A percentile compares a stretch with the other conserved stretches of the same genome.
phyloP scores from a whole-genome alignment of 2,329 filamentous ascomycete species.

The Colletotrichum somersetense region DNA sequence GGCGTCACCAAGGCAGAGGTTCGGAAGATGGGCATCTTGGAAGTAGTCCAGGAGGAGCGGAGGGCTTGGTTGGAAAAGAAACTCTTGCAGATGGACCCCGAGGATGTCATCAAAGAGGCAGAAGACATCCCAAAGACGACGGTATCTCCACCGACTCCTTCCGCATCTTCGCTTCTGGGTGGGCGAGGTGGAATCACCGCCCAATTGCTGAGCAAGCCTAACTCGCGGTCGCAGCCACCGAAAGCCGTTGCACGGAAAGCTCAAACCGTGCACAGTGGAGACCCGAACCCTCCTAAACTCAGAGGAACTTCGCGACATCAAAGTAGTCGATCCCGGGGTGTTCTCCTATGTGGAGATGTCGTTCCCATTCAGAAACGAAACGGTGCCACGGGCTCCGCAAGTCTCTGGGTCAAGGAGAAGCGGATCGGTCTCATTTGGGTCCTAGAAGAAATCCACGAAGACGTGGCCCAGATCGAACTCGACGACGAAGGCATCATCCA shows the following conservation, averaged over 20 bases:
- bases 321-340: slow-evolving; percentile 84
- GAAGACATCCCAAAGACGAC: slow-evolving; percentile 55
- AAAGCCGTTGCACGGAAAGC: slow-evolving; percentile 70
- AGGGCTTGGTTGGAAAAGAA: slow-evolving; percentile 91
- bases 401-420: slow-evolving; percentile 99
- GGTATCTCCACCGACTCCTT: slow-evolving; percentile 53
- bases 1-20: slow-evolving; percentile 98
- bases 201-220: slow-evolving; percentile 86
- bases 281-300: slow-evolving; percentile 67
- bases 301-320: slow-evolving; percentile 71
- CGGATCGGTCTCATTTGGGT: slow-evolving; percentile 96
- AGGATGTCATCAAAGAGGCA: slow-evolving; percentile 48
- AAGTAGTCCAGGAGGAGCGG: slow-evolving; percentile 92
- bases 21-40: slow-evolving; percentile 92
- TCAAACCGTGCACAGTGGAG: slow-evolving; percentile 72
- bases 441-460: slow-evolving; percentile 95
- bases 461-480: slow-evolving; percentile 82
- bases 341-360: slow-evolving; percentile 96
- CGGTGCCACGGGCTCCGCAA: slow-evolving; percentile 90
- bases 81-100: slow-evolving; percentile 73
- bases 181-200: slow-evolving; percentile 84
- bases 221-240: slow-evolving; percentile 67
- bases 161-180: slow-evolving; percentile 72
- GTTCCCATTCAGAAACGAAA: slow-evolving; percentile 98
- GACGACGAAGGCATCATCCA: slow-evolving; percentile 83